Percentiles rank a stretch among this genome's conserved stretches.
Evolutionary conservation across 352 stramenopile species (phyloP).

Genomic region (Poterioochromonas sp.): DNA sequence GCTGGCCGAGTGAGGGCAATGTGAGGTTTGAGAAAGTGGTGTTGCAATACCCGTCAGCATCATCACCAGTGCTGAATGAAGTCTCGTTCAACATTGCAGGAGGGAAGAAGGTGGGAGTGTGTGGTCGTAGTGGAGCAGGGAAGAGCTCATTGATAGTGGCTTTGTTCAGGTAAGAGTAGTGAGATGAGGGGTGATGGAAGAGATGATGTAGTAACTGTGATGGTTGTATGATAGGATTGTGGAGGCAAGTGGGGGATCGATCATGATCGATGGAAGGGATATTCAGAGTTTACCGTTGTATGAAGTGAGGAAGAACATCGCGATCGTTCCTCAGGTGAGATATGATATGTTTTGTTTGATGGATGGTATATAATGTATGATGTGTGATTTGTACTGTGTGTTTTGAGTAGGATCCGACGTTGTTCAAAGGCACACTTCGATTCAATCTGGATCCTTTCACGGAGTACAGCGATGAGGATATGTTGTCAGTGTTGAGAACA

Average conservation of each 20-base stretch:
- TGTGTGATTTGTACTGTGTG: background rate
- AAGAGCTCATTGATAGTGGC: conserved; percentile 12
- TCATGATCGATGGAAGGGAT: conserved; percentile 79
- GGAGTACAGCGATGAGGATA: conserved; percentile 28
- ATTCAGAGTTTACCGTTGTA: conserved; percentile 35
- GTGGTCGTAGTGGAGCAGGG: conserved; percentile 10
- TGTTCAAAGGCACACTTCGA: conserved; percentile 52
- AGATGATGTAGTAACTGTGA: too few relatives aligned
- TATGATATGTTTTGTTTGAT: conserved; percentile 20
- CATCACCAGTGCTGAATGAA: background rate
- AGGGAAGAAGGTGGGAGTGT: conserved; percentile 53
- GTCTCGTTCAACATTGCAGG: conserved; percentile 53
- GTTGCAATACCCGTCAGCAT: background rate
- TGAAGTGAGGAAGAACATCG: background rate
- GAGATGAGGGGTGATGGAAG: conserved; percentile 47
- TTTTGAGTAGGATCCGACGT: background rate
- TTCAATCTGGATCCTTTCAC: conserved; percentile 75
- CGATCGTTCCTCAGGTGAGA: conserved; percentile 29
- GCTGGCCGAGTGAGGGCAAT: background rate
- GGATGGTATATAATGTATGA: too few relatives aligned
- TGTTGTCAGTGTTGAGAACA: background rate
- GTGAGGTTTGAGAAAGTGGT: background rate
- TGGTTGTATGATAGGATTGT: conserved; percentile 74
- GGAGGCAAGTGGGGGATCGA: conserved; percentile 50
- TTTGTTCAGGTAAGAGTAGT: background rate